Evolutionary conservation across 2,329 filamentous ascomycete genomes (phyloP).

Genomic region (Fusarium protoensiforme): DNA sequence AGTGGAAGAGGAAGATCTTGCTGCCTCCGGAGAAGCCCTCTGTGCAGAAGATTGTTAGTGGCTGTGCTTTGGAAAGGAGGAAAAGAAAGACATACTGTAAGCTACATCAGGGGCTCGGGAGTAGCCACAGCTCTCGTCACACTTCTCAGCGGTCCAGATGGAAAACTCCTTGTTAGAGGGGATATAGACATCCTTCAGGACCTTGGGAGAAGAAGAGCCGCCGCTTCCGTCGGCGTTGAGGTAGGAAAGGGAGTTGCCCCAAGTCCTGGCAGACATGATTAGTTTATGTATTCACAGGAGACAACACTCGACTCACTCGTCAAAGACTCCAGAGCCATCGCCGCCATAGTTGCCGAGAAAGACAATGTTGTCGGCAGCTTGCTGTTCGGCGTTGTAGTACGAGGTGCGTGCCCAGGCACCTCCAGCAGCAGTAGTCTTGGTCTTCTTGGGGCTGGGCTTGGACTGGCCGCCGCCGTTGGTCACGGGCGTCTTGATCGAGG

Average conservation of each 20-base stretch:
- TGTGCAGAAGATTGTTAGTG: constrained; percentile 42
- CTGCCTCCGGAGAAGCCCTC: constrained; percentile 77
- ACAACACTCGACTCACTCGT: constrained; percentile 50
- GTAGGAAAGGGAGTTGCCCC: constrained; percentile 60
- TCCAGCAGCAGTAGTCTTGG: constrained; percentile 26
- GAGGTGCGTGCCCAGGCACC: constrained; percentile 54
- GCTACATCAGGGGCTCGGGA: constrained; percentile 56
- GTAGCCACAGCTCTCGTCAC: constrained; percentile 57
- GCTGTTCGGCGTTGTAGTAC: constrained; percentile 57
- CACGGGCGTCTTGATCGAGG: constrained; percentile 20
- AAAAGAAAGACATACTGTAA: constrained; percentile 51
- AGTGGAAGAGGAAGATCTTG: constrained; percentile 80
- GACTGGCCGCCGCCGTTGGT: not conserved
- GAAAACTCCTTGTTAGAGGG: constrained; percentile 58
- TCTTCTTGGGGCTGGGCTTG: not conserved
- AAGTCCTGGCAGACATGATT: constrained; percentile 46
- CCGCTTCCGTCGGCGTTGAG: constrained; percentile 54
- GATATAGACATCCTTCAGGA: constrained; percentile 53
- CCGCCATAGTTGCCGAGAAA: constrained; percentile 63
- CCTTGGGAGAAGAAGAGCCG: constrained; percentile 52
- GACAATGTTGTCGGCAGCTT: constrained; percentile 55
- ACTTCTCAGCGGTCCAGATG: constrained; percentile 58
- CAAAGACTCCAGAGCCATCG: constrained; percentile 55
- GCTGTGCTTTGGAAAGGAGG: not conserved
- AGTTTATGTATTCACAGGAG: not conserved